phyloP scores from a whole-genome alignment of 208 protist species.

The Leishmania martiniquensis region DNA sequence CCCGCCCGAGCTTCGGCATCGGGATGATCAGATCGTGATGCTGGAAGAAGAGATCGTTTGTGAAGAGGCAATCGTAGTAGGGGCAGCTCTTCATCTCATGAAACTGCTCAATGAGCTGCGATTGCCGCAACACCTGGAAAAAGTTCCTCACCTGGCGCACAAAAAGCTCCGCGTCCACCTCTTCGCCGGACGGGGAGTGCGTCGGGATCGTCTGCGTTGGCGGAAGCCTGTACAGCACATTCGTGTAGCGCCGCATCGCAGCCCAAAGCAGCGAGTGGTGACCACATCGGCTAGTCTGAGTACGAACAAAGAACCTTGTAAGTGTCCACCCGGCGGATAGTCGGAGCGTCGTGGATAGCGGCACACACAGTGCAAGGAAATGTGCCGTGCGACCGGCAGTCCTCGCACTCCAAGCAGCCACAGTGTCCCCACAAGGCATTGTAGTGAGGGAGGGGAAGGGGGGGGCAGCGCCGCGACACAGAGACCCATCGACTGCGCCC shows the following conservation, averaged over 20 bases:
- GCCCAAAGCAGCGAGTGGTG: slow-evolving; percentile 9
- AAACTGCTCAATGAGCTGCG: slow-evolving; percentile 73
- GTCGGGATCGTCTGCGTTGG: slow-evolving; percentile 73
- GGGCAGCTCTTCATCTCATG: slow-evolving; percentile 86
- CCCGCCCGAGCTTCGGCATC: slow-evolving; percentile 86
- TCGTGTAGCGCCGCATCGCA: slow-evolving; percentile 57
- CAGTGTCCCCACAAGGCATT: neutral
- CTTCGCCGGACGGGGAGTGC: slow-evolving; percentile 68
- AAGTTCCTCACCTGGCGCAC: slow-evolving; percentile 69
- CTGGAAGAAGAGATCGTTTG: slow-evolving; percentile 80
- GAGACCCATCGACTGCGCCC: neutral
- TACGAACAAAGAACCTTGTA: neutral
- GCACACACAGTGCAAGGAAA: neutral
- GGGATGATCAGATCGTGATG: slow-evolving; percentile 81
- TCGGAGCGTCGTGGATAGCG: neutral
- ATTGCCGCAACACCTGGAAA: slow-evolving; percentile 62
- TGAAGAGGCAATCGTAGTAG: slow-evolving; percentile 86
- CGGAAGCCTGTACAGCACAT: slow-evolving; percentile 77
- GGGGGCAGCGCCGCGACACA: neutral
- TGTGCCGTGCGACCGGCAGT: neutral
- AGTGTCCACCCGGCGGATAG: neutral
- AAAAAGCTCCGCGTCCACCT: slow-evolving; percentile 74
- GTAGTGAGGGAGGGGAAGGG: neutral
- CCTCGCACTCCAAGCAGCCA: neutral
- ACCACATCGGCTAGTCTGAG: neutral